Base-by-base conservation (phyloP, 345 rosid genomes). In the Populus euphratica region DNA sequence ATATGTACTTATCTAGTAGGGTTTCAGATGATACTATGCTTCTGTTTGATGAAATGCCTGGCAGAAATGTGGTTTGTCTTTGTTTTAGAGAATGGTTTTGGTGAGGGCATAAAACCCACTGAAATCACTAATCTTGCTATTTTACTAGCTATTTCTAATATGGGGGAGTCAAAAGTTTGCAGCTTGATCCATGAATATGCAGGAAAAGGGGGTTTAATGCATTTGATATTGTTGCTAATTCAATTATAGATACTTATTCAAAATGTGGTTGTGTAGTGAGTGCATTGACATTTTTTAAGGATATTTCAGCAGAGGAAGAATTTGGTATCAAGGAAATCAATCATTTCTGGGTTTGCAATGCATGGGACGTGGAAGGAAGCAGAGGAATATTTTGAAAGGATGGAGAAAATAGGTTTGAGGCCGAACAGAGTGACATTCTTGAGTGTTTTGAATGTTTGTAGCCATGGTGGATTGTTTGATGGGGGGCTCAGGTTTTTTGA, bases 351-450 rank as follows among this genome's bases (percentile, higher is more conserved):
- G n/a, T 87, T 93, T 82, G 94, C 98, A 63, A 85, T 87, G 93
- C 92, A 93, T 61, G 95, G 98, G 38, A 85, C 88, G 97, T 97
- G 91, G 16, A 87, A 83, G 77, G 96, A 89, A 84, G 98, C 98
- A 0, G 82, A 87, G 18, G 82, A 72, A 62, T 29, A 69, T 74
- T 93, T 90, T 81, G 82, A 82, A 47, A 87, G 81, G 78, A 91
- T 94, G 93, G 90, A 87, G 84, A 87, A 72, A 73, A 61, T 66
- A 36, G 91, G 93, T 27, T 64, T 88, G 80, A 89, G 71, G 20
- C 93, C 98, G 0, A 94, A 93, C 49, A 80, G 87, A 80, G 94
- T 90, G 59, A 91, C 97, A 3, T 89, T 89, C 82, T 72, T 94
- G 82, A 90, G 97, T 79, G 87, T 91, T 69, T 79, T 94, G 76